These are phyloP conservation scores for Lachnellula subtilissima DNA, from an alignment of 2,329 filamentous ascomycete species.

Conservation along the genomic window DNA sequence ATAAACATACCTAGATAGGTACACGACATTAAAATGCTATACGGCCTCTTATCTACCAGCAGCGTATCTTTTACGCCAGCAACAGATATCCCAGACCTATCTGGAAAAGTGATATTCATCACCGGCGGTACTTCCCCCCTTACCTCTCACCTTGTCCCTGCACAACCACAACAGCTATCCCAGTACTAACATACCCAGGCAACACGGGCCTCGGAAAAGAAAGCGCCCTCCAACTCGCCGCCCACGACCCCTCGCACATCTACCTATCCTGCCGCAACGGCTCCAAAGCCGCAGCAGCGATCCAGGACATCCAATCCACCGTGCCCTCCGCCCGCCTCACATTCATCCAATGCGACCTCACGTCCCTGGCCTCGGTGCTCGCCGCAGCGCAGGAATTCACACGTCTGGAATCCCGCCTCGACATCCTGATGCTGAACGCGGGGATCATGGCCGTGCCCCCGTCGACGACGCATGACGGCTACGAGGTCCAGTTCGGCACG, in stretches of 20 bases:
- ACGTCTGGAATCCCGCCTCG: slow-evolving; percentile 33
- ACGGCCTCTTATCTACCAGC: too few relatives aligned
- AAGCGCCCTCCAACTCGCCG: slow-evolving; percentile 36
- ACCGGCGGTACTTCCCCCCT: slow-evolving; percentile 34
- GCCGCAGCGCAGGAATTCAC: slow-evolving; percentile 37
- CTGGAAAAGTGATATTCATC: slow-evolving; percentile 40
- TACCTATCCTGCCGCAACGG: slow-evolving; percentile 36
- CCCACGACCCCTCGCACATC: slow-evolving; percentile 36
- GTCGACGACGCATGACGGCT: slow-evolving; percentile 39
- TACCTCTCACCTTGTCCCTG: neutral
- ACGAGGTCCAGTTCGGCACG: slow-evolving; percentile 44
- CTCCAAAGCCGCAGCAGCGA: slow-evolving; percentile 29
- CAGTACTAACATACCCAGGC: slow-evolving; percentile 16
- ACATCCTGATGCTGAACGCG: slow-evolving; percentile 44
- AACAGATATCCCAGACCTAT: slow-evolving; percentile 33
- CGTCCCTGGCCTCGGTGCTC: slow-evolving; percentile 40
- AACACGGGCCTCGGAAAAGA: slow-evolving; percentile 44
- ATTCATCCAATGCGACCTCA: slow-evolving; percentile 35
- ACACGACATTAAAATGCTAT: too few relatives aligned
- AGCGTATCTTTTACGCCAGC: neutral
- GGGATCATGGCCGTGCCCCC: slow-evolving; percentile 39
- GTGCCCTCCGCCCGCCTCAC: slow-evolving; percentile 8
- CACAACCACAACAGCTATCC: neutral
- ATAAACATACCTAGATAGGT: too few relatives aligned
- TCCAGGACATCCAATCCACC: slow-evolving; percentile 6